Evolutionary conservation across 371 early-diverging fungal species (phyloP).

Genomic region (Rhizopus stolonifer): DNA sequence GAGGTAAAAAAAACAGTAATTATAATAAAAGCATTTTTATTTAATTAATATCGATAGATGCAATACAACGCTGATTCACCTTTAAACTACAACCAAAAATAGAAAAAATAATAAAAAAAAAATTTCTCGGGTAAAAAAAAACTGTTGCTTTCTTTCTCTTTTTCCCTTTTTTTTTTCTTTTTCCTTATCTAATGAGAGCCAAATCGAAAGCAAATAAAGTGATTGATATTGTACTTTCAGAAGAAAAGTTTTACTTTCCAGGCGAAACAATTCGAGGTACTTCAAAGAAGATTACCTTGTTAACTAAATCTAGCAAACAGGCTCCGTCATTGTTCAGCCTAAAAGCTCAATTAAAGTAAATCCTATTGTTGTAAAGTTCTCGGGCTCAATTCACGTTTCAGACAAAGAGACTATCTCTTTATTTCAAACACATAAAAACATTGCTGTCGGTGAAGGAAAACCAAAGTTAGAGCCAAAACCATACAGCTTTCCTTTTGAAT

Average conservation of each 20-base stretch:
- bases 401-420: conserved; percentile 38
- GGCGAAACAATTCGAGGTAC: conserved; percentile 35
- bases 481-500: conserved; percentile 45
- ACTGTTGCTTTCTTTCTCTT: not conserved
- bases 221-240: conserved; percentile 22
- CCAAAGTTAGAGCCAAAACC: conserved; percentile 34
- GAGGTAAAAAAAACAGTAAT: conserved; percentile 33
- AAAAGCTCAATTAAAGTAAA: conserved; percentile 43
- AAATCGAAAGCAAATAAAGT: conserved; percentile 20
- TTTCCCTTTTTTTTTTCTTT: not conserved
- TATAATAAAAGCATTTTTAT: not conserved
- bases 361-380: conserved; percentile 34
- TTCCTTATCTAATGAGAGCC: conserved; percentile 9
- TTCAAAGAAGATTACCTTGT: not conserved
- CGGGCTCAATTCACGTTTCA: conserved; percentile 30
- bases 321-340: conserved; percentile 40
- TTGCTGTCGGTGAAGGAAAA: conserved; percentile 27
- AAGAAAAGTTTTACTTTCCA: conserved; percentile 35
- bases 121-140: conserved; percentile 1
- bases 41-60: conserved; percentile 15
- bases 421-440: conserved; percentile 26
- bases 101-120: conserved; percentile 12
- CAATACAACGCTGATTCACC: conserved; percentile 34
- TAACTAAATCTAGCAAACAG: conserved; percentile 10
- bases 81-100: conserved; percentile 15